Percentiles rank a stretch among this genome's conserved stretches.
These are phyloP conservation scores for Lasiosphaeria hispida DNA, from an alignment of 495 filamentous ascomycete species.

Conservation along the genomic window DNA sequence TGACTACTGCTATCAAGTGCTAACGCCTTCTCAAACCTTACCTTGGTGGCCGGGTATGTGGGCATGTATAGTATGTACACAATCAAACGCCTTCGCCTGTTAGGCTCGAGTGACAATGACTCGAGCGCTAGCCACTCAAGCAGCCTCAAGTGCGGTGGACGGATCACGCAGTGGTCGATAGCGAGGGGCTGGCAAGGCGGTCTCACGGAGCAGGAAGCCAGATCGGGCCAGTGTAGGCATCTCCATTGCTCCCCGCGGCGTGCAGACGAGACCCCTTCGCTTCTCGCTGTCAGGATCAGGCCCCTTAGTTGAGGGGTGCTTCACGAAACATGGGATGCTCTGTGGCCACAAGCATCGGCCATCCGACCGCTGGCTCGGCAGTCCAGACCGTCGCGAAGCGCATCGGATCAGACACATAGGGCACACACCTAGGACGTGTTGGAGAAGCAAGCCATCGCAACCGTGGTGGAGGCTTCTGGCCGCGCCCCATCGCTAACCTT, in stretches of 20 bases:
- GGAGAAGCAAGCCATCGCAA: conserved; percentile 9
- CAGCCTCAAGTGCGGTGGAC: no score
- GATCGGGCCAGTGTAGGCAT: conserved; percentile 10
- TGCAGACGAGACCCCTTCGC: conserved; percentile 11
- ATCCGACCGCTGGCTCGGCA: conserved; percentile 30
- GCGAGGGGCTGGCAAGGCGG: conserved; percentile 1
- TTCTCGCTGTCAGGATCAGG: conserved; percentile 12
- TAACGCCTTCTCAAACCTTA: neutral
- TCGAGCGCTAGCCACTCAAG: no score
- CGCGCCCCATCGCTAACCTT: neutral
- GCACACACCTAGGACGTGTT: conserved; percentile 1
- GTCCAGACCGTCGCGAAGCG: neutral
- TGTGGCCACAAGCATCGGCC: conserved; percentile 10
- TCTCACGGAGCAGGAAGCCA: conserved; percentile 17
- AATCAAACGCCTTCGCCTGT: neutral
- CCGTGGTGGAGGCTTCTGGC: conserved; percentile 25
- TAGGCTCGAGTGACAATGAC: neutral
- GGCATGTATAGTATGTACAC: neutral
- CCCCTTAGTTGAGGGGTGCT: conserved; percentile 1
- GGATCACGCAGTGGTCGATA: neutral
- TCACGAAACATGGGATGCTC: conserved; percentile 6
- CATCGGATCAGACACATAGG: no score
- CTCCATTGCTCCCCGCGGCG: conserved; percentile 1
- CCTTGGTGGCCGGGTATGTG: no score
- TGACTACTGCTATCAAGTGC: neutral